These are phyloP conservation scores for Physcomitrellopsis africana DNA, from an alignment of 225 moss, liverwort and hornwort genomes.

Conservation along the genomic window DNA sequence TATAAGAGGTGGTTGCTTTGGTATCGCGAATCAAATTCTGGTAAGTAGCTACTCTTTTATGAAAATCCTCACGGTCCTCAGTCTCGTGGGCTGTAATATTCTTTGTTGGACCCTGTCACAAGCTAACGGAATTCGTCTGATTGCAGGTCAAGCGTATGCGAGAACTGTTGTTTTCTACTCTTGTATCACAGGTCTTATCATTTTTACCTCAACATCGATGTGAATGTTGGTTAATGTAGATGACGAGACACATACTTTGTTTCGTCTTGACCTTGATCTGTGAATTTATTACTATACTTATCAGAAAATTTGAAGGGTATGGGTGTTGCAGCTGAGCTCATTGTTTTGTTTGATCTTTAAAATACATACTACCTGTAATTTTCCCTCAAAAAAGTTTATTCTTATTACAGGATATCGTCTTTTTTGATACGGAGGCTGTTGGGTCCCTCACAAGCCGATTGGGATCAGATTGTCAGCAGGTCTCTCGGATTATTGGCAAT, in stretches of 20 bases:
- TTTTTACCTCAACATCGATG: not conserved
- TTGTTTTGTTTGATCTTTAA: not conserved
- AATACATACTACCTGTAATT: not conserved
- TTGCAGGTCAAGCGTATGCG: constrained; percentile 71
- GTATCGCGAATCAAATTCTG: constrained; percentile 78
- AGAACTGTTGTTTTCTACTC: constrained; percentile 57
- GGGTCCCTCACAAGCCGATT: constrained; percentile 77
- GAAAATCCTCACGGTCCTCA: not conserved
- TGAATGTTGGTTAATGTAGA: not conserved
- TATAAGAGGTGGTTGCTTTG: constrained; percentile 76
- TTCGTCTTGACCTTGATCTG: not conserved
- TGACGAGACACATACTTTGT: not conserved
- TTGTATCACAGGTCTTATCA: constrained; percentile 56
- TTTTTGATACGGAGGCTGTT: constrained; percentile 74
- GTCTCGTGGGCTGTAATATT: not conserved
- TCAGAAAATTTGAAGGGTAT: not conserved
- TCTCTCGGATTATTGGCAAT: constrained; percentile 79
- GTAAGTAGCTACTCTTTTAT: constrained; percentile 30
- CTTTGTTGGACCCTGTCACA: not conserved
- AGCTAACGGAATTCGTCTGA: not conserved
- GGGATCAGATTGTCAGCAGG: constrained; percentile 84
- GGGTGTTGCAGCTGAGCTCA: not conserved
- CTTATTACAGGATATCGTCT: constrained; percentile 58
- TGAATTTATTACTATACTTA: not conserved
- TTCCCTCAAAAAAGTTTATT: not conserved